These are phyloP conservation scores for Calcarisporium arbuscula DNA, from an alignment of 2,329 filamentous ascomycete genomes.

Conservation along the genomic window DNA sequence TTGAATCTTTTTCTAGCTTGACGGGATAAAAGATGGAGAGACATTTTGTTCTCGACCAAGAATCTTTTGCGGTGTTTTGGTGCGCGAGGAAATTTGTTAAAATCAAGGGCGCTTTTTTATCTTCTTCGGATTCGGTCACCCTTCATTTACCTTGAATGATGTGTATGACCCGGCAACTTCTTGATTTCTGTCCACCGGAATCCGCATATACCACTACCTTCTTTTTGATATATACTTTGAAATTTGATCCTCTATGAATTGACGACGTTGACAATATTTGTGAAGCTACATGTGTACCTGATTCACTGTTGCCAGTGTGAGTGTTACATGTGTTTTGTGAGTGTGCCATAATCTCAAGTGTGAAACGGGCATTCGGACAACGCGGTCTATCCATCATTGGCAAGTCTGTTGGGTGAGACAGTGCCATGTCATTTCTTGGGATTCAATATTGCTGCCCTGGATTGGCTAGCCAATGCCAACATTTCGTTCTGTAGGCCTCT, in stretches of 20 bases:
- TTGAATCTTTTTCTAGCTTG: background rate
- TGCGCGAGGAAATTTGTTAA: slow-evolving; percentile 7
- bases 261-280: no score
- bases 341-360: no score
- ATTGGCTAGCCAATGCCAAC: no score
- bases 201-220: slow-evolving; percentile 9
- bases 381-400: no score
- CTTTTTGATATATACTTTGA: slow-evolving; percentile 9
- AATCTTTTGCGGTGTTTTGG: slow-evolving; percentile 11
- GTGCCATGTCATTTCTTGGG: slow-evolving; percentile 7
- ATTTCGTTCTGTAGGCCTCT: background rate
- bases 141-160: slow-evolving; percentile 5
- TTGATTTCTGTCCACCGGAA: slow-evolving; percentile 5
- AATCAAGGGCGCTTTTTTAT: background rate
- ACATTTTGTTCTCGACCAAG: slow-evolving; percentile 2
- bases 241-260: no score
- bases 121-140: slow-evolving; percentile 6
- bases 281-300: no score
- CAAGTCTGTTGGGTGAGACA: no score
- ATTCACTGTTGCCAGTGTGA: no score
- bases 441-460: background rate
- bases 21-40: background rate
- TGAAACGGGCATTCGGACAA: no score
- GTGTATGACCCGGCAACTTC: slow-evolving; percentile 1
- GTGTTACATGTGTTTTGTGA: no score